Evolutionary conservation across 108 stramenopile species (phyloP), one percentile per base, ranked within the genome.

Genomic region (Aurantiochytrium sp.): DNA sequence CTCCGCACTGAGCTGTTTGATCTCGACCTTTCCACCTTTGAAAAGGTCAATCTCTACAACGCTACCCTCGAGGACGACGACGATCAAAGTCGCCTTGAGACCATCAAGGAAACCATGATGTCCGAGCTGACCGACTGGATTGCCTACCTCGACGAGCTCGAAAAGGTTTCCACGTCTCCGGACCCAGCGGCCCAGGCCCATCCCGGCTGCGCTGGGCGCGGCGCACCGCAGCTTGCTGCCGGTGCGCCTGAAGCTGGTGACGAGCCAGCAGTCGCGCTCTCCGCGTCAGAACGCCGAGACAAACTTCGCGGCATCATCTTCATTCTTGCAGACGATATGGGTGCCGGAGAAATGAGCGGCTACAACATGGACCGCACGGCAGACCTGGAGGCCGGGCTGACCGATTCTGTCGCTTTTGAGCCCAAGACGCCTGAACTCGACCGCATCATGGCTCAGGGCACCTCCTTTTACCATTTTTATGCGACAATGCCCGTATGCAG

Each of bases 281-380:
- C 45, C 18, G 51, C 76, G 18, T 53, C 76, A 12, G 76, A 83
- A 16, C 19, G 51, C 4, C 19, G 51, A 12, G 51, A 83, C 45
- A 53, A 83, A 23, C 28, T 83, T 8, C 49, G 25, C 25, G 76
- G 76, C 51, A 83, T 83, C 51, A 53, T 83, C 12, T 83, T 83
- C 23, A 83, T 83, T 23, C 76, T 83, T 23, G 51, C 76, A 8
- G 76, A 83, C 76, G 76, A 83, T 23, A 83, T 83, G 76, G 49
- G 49, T 3, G 49, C n/a, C 45, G 76, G 76, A 6, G 76, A 83
- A 18, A 83, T 83, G 45, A 53, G 49, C 3, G 76, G 76, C 51
- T 83, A 53, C 51, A 47, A 25, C 18, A 45, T 12, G 2, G 49
- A 83, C 51, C 76, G 76, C n/a, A 53, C 18, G 8, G 28, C 23